phyloP scores from a whole-genome alignment of 1,284 basidiomycete genomes.

The Bondarzewia mesenterica region DNA sequence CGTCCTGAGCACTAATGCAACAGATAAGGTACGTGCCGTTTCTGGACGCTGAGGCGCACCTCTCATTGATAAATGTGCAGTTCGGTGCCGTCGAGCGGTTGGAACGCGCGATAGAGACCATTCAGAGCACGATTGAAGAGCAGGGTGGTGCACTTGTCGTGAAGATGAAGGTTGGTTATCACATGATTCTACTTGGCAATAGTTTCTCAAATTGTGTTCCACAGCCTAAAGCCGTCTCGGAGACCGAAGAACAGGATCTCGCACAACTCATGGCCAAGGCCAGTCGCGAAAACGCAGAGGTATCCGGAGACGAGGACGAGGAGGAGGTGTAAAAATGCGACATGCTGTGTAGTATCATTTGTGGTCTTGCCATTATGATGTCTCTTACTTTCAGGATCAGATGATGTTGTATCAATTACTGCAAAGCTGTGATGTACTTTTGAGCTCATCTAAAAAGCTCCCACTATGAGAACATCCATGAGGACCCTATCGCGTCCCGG shows the following conservation, averaged over 20 bases:
- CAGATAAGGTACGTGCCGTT: constrained; percentile 73
- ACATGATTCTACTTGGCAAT: constrained; percentile 4
- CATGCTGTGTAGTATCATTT: neutral
- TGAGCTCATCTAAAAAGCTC: neutral
- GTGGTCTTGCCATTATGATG: neutral
- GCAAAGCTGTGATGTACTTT: neutral
- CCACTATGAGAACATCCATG: constrained; percentile 11
- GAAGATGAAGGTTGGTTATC: constrained; percentile 86
- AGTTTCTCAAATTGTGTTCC: neutral
- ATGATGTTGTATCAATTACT: constrained; percentile 7
- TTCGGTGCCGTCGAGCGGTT: constrained; percentile 88
- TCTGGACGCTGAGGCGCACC: no score
- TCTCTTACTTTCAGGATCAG: neutral
- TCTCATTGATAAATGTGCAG: constrained; percentile 22
- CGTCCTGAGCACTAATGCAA: constrained; percentile 92
- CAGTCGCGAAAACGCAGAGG: constrained; percentile 86
- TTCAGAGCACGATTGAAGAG: constrained; percentile 78
- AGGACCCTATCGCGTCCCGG: constrained; percentile 4
- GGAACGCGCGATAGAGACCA: constrained; percentile 89
- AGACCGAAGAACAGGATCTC: constrained; percentile 92
- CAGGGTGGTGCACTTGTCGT: constrained; percentile 84
- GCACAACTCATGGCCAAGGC: constrained; percentile 93
- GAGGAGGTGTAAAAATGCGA: constrained; percentile 35
- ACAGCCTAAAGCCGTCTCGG: constrained; percentile 94
- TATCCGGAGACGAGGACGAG: constrained; percentile 90